Evolutionary conservation across 768 basidiomycete species (phyloP), one percentile per base, ranked within the genome.

Genomic region (Mycena vitilis): DNA sequence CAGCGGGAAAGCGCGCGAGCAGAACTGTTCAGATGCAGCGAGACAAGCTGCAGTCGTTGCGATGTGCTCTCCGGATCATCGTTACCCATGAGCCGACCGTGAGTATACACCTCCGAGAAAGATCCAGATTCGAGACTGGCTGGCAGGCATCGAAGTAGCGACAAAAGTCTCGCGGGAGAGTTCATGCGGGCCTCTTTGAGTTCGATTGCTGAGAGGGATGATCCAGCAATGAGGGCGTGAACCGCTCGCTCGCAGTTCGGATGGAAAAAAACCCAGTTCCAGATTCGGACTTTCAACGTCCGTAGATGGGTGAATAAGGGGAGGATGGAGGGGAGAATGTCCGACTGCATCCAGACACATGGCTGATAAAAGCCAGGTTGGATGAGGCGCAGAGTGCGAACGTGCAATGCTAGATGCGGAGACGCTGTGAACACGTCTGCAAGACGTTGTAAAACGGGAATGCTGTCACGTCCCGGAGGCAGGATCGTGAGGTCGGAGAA

Each of bases 401-500:
- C 48, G 40, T 58, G 12, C n/a, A 40, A 55, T 55, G 55, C 63
- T 38, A 65, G 55, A 37, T 65, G 56, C 2, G 55, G 47, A 56
- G 63, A 65, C 25, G 44, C 45, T 51, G 62, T 56, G 44, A 63
- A 44, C 40, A 56, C 62, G 42, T 56, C 53, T 47, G 53, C 42
- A 37, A 63, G 54, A 63, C 62, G 62, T 20, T 55, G 25, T 44
- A 63, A 51, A 13, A 44, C 34, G 54, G 42, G 42, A 48, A 47
- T 25, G 42, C 34, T 45, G 62, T 63, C 62, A 56, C 54, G 20
- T 55, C 53, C 52, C 54, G 42, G 34, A 47, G 62, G 62, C 45
- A 62, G 38, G 53, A 62, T 62, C 23, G 49, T 62, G 61, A 62
- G 61, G 38, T 62, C 61, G 37, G 61, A 63, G 45, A 63, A 63